phyloP scores from a whole-genome alignment of 768 basidiomycete species.

The Gloeostereum incarnatum region DNA sequence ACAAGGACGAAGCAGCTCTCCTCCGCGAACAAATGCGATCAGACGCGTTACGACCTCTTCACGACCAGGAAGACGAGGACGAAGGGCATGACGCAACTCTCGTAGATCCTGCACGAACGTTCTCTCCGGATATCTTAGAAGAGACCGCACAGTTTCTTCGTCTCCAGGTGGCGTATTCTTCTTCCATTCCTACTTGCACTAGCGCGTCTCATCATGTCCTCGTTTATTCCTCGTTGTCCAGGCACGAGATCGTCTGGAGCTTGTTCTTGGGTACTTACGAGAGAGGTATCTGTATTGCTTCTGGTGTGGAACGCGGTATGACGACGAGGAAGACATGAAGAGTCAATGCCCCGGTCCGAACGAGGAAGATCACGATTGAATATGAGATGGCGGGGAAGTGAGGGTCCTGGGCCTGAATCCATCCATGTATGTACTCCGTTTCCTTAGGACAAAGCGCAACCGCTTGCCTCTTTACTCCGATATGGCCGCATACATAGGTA shows the following conservation, averaged over 20 bases:
- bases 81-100: conserved; percentile 15
- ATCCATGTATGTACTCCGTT: no score
- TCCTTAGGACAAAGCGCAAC: no score
- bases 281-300: conserved; percentile 71
- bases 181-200: conserved; percentile 7
- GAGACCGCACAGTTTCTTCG: conserved; percentile 61
- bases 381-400: no score
- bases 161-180: conserved; percentile 38
- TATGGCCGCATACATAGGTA: no score
- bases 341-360: conserved; percentile 63
- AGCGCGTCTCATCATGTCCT: conserved; percentile 8
- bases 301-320: conserved; percentile 81
- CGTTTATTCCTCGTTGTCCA: conserved; percentile 18
- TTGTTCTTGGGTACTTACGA: conserved; percentile 69
- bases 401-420: no score
- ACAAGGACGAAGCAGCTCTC: conserved; percentile 25
- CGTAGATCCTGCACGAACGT: conserved; percentile 19
- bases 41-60: conserved; percentile 54
- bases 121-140: conserved; percentile 47
- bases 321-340: conserved; percentile 47
- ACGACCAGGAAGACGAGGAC: no score
- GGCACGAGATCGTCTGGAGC: conserved; percentile 61
- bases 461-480: no score
- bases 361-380: conserved; percentile 78
- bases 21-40: conserved; percentile 67